A percentile compares a stretch with the other conserved stretches of the same genome.
Conservation (phyloP, 2,329 filamentous ascomycete genomes). For the Exophiala sideris region DNA sequence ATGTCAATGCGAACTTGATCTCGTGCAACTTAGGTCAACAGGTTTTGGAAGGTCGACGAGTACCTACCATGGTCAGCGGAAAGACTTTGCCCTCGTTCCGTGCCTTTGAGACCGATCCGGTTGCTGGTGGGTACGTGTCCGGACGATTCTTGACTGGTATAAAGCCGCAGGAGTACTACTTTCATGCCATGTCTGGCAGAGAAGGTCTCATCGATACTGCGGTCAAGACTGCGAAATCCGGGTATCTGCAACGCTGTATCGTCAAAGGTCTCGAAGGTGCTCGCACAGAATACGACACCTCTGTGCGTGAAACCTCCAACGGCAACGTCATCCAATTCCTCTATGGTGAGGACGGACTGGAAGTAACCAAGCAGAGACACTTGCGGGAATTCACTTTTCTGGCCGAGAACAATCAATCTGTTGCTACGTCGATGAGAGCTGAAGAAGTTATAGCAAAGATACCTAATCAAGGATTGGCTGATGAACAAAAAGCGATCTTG, state of each 20-base stretch:
- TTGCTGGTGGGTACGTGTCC: slow-evolving; percentile 89
- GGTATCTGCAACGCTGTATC: slow-evolving; percentile 92
- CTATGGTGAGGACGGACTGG: slow-evolving; percentile 93
- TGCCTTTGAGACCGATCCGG: slow-evolving; percentile 82
- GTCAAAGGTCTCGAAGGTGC: slow-evolving; percentile 99
- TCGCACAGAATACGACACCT: slow-evolving; percentile 86
- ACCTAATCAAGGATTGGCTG: slow-evolving; percentile 9
- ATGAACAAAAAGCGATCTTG: slow-evolving; percentile 55
- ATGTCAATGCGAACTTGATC: slow-evolving; percentile 94
- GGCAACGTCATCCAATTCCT: slow-evolving; percentile 91
- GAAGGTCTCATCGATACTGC: slow-evolving; percentile 98
- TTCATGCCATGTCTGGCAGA: slow-evolving; percentile 98
- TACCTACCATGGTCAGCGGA: slow-evolving; percentile 95
- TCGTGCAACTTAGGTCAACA: slow-evolving; percentile 97
- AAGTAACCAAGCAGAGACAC: slow-evolving; percentile 91
- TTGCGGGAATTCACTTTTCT: slow-evolving; percentile 87
- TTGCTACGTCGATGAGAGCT: slow-evolving; percentile 73
- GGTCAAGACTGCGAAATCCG: slow-evolving; percentile 95
- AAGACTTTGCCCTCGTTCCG: slow-evolving; percentile 94
- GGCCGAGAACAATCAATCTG: slow-evolving; percentile 76
- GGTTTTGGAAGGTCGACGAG: slow-evolving; percentile 88
- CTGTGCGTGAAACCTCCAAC: slow-evolving; percentile 82
- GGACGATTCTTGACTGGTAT: slow-evolving; percentile 98
- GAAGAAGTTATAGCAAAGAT: slow-evolving; percentile 38
- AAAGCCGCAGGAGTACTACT: slow-evolving; percentile 95